Evolutionary conservation across 1,139 yeast genomes (phyloP).

Genomic region (Diutina neorugosa): DNA sequence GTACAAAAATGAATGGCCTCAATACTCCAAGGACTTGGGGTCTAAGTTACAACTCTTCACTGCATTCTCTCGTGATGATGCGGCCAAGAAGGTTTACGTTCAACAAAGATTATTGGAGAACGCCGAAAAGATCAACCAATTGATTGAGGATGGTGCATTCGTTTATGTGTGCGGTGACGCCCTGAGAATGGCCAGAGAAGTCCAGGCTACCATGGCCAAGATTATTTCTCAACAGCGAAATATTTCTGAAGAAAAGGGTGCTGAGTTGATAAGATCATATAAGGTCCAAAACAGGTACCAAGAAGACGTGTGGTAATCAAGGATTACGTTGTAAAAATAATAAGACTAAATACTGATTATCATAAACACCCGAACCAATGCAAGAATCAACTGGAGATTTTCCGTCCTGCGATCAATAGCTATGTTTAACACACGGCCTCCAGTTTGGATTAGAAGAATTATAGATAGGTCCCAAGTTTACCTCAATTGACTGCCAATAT

Average conservation of each 20-base stretch:
- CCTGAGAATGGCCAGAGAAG: constrained; percentile 90
- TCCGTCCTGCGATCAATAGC: neutral
- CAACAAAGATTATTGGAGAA: constrained; percentile 66
- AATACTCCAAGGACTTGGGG: constrained; percentile 52
- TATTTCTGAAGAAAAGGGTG: constrained; percentile 54
- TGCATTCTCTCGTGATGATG: constrained; percentile 76
- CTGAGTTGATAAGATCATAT: constrained; percentile 66
- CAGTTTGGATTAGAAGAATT: neutral
- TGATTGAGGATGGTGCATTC: constrained; percentile 66
- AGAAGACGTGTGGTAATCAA: constrained; percentile 84
- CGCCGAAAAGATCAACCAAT: constrained; percentile 39
- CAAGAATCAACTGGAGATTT: neutral
- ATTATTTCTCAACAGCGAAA: constrained; percentile 51
- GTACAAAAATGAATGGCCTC: constrained; percentile 79
- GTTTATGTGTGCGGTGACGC: constrained; percentile 98
- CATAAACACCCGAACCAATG: neutral
- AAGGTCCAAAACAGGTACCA: constrained; percentile 84
- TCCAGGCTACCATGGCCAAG: constrained; percentile 57
- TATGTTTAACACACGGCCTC: neutral
- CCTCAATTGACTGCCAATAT: constrained; percentile 19
- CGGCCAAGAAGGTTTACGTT: constrained; percentile 64
- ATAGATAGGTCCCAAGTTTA: neutral
- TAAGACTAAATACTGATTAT: neutral
- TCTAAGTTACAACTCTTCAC: constrained; percentile 58
- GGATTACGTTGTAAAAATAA: neutral